A percentile compares a stretch with the other conserved stretches of the same genome.
Conservation (phyloP, 345 rosid species). For the Lepidium sativum region DNA sequence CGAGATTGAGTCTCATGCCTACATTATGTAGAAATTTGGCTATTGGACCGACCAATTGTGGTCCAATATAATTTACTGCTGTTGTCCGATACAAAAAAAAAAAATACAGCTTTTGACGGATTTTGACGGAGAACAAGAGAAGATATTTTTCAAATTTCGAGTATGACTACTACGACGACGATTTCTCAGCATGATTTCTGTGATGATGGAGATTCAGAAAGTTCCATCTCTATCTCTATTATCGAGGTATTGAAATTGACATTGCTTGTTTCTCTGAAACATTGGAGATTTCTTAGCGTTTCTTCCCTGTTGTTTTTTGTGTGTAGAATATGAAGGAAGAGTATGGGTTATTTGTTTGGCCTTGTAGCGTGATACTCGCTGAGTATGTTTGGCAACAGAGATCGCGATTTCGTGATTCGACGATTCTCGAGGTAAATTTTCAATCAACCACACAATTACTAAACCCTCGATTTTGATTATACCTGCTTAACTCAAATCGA, state of each 20-base stretch:
- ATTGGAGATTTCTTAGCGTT: neutral
- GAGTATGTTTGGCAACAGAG: conserved; percentile 91
- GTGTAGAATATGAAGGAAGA: conserved; percentile 77
- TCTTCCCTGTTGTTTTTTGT: neutral
- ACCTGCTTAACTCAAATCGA: neutral
- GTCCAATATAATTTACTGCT: too few species aligned
- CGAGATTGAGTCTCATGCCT: too few species aligned
- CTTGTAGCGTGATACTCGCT: conserved; percentile 74
- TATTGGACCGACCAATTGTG: too few species aligned
- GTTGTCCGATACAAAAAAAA: too few species aligned
- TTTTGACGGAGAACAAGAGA: neutral
- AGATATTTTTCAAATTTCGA: neutral
- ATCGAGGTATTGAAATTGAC: conserved; percentile 45
- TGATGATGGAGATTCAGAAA: conserved; percentile 29
- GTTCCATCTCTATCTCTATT: conserved; percentile 46
- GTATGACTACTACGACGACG: conserved; percentile 44
- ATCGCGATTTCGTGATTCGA: conserved; percentile 43
- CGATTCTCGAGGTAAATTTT: conserved; percentile 42
- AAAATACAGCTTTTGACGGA: too few species aligned
- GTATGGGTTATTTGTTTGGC: conserved; percentile 86
- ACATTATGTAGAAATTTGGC: too few species aligned
- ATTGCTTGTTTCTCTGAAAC: neutral
- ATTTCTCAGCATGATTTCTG: conserved; percentile 48
- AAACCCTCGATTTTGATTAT: neutral
- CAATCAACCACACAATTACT: neutral